Evolutionary conservation across 169 alveolate species (phyloP), one percentile per base, ranked within the genome.

Genomic region (Cryptosporidium ubiquitum): DNA sequence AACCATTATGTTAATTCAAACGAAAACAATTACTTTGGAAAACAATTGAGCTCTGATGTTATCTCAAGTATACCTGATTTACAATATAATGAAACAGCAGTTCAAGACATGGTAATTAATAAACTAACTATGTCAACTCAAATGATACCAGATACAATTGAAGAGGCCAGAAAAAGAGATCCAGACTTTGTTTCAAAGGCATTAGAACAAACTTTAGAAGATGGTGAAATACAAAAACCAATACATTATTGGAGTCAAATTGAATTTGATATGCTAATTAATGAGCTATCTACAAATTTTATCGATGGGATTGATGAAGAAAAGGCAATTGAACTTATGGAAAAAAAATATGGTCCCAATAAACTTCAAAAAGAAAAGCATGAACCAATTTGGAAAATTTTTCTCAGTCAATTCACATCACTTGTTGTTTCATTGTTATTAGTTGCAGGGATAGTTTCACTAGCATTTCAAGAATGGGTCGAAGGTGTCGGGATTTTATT

Each of bases 401-500:
- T 94, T 86, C 84, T 95, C 57, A 91, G 93, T 44, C 98, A 96
- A 92, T 93, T 91, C 64, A 84, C 85, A 69, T 94, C 95, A 40
- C 94, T 95, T 5, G 98, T 96, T 37, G 96, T 96, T 20, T 52
- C 93, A 49, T 84, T 96, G 71, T 92, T 96, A 39, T 84, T 96
- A 12, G 79, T 86, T 20, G 98, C 98, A 5, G 92, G 97, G 1
- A 79, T 93, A 2, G 97, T 95, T 49, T 84, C 95, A 31, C 85
- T 95, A 3, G 95, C 94, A 3, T 92, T 95, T 51, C 95, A 94
- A 39, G 96, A 95, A 91, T 73, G 92, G 92, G 97, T 96, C n/a
- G 98, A 96, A 66, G 98, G 98, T 57, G 85, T 91, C 31, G 96
- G 96, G 47, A 96, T 96, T 55, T 84, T 96, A 52, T 75, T 95